These are phyloP conservation scores for Cladosporium sp. DNA, from an alignment of 2,329 filamentous ascomycete genomes.

Conservation along the genomic window DNA sequence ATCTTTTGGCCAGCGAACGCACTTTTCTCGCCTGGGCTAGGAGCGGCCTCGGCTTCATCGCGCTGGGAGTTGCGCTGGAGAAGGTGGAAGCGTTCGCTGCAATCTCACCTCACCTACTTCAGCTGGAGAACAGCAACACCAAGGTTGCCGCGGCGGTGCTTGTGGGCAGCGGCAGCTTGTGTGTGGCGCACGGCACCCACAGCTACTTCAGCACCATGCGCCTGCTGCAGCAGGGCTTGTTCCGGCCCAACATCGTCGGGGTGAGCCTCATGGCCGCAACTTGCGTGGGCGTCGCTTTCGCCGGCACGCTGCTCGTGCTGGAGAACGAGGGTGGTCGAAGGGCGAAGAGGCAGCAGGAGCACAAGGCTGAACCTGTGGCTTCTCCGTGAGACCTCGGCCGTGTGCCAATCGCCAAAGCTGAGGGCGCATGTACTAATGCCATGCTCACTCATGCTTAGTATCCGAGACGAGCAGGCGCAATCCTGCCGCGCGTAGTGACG, in stretches of 20 bases:
- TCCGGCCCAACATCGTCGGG: slow-evolving; percentile 32
- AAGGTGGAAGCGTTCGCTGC: slow-evolving; percentile 37
- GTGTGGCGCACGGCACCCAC: slow-evolving; percentile 42
- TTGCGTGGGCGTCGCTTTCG: slow-evolving; percentile 27
- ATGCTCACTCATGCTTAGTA: too few relatives aligned
- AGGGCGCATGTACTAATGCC: too few relatives aligned
- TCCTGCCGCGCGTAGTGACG: too few relatives aligned
- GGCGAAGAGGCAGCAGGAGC: not conserved
- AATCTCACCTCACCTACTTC: slow-evolving; percentile 22
- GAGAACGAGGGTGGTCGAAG: slow-evolving; percentile 21
- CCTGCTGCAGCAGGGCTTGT: slow-evolving; percentile 39
- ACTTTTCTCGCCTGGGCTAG: slow-evolving; percentile 50
- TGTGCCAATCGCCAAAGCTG: too few relatives aligned
- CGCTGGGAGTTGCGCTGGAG: slow-evolving; percentile 47
- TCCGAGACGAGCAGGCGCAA: too few relatives aligned
- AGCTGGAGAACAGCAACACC: slow-evolving; percentile 29
- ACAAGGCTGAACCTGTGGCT: not conserved
- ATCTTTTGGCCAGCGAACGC: slow-evolving; percentile 50
- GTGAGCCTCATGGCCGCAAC: slow-evolving; percentile 24
- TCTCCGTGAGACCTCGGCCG: not conserved
- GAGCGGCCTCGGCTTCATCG: slow-evolving; percentile 47
- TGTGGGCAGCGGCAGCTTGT: slow-evolving; percentile 41
- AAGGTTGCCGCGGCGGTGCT: slow-evolving; percentile 31
- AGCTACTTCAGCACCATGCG: slow-evolving; percentile 43
- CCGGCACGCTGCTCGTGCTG: slow-evolving; percentile 24